Base-by-base conservation (phyloP, 768 basidiomycete genomes). In the Neoboletus brunneissimus region DNA sequence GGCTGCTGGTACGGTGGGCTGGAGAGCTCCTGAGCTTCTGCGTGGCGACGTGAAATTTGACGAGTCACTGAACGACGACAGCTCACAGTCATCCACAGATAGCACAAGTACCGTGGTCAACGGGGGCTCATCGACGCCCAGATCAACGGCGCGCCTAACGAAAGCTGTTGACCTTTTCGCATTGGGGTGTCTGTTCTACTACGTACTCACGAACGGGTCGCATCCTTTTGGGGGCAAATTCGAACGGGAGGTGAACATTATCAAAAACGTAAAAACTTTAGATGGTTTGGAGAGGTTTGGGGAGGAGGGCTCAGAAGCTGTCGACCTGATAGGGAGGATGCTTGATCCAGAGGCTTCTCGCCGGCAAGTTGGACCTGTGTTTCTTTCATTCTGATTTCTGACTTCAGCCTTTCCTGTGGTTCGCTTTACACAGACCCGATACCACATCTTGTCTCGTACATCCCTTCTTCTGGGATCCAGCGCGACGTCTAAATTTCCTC, bases 141-240 rank as follows among this genome's bases (percentile, higher is more conserved):
- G 41, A 57, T 64, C 77, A 23, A 72, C 81, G 54, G 83, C 88
- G 35, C 75, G 94, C 48, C 74, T 99, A 60, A 98, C 97, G 18
- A 95, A 97, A 71, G 89, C 90, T 18, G 92, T 99, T 57, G 97
- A 99, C 71, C 89, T 99, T 29, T 99, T 98, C 66, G 93, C 97
- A 1, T 75, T 98, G 29, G 97, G 97, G 0, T 98, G 96, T 73
- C 74, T 98, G 60, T 96, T 94, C 72, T 98, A 92, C 69, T 97
- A 95, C 72, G 88, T 89, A 22, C 77, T 98, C 38, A 93, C 94
- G 49, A 86, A 82, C 51, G 97, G 97, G 2, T 80, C 83, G 2
- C 97, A 99, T 79, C 97, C 97, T 15, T 99, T 85, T 70, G 97
- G 97, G 0, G 92, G 94, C 65, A 81, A 87, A 52, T 98, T 89